Evolutionary conservation across 257 asterid genomes (phyloP).

Genomic region (Agastache rugosa): DNA sequence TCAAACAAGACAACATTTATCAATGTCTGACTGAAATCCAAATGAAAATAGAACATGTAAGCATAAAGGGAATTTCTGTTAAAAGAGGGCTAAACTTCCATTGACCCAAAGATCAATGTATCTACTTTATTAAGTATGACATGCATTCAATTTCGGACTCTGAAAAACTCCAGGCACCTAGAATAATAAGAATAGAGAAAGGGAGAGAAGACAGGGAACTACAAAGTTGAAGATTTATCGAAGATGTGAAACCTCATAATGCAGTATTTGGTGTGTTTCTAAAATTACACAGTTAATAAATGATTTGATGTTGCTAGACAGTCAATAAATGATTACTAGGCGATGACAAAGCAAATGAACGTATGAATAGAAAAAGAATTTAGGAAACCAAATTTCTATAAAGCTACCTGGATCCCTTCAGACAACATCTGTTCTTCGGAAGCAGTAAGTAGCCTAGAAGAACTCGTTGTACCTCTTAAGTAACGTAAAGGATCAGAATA

Average conservation of each 20-base stretch:
- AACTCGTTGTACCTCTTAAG: slow-evolving; percentile 73
- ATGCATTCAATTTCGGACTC: neutral
- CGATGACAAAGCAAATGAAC: slow-evolving; percentile 8
- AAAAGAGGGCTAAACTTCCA: neutral
- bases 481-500: slow-evolving; percentile 84
- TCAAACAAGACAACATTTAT: slow-evolving; percentile 20
- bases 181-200: neutral
- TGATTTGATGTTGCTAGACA: slow-evolving; percentile 16
- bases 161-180: slow-evolving; percentile 19
- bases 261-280: neutral
- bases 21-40: neutral
- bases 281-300: neutral
- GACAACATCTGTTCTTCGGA: slow-evolving; percentile 87
- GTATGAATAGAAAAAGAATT: slow-evolving; percentile 9
- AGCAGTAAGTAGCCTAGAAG: slow-evolving; percentile 76
- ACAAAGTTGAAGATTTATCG: neutral
- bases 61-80: slow-evolving; percentile 3
- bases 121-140: neutral
- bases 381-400: slow-evolving; percentile 8
- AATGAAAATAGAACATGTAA: neutral
- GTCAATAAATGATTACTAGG: neutral
- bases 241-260: neutral
- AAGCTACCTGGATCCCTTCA: slow-evolving; percentile 80
- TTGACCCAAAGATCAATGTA: slow-evolving; percentile 1
- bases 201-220: neutral